Evolutionary conservation across 768 basidiomycete genomes (phyloP), one percentile per base, ranked within the genome.

Genomic region (Russula abietina): DNA sequence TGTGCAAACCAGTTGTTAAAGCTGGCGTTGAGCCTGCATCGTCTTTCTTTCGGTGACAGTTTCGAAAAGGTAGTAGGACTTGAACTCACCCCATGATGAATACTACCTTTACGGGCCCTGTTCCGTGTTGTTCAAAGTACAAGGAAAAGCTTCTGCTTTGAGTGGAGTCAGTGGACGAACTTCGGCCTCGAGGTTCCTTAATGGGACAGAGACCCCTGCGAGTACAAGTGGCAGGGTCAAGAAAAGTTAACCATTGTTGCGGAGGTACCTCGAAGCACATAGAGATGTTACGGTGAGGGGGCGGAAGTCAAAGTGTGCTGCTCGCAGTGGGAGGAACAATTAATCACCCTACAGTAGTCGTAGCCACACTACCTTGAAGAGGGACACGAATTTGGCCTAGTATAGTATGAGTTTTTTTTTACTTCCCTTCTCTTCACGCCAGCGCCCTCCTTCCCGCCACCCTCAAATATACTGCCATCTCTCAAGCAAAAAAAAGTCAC

Each of bases 191-290:
- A 5, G 84, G 73, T 32, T 76, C 69, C 2, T 83, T 83, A 17
- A 91, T 84, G 2, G 87, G 88, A 69, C 89, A 92, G n/a, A 90
- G 78, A 8, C 91, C 91, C 55, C 85, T 86, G 36, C 83, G 80
- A 5, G 80, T 76, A 68, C 85, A 84, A 4, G 88, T 91, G 0
- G 72, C 60, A 1, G 83, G 76, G 67, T 85, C 79, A 70, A 90
- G 88, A 24, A 83, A 73, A 4, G 85, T 79, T 38, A 70, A 69
- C 24, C 71, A 71, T 43, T 75, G 70, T 30, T 38, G 49, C 38
- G 54, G 58, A 9, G 48, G 22, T n/a, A 22, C 4, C 19, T 28
- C 41, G 11, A 50, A 28, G 8, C 30, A 10, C 32, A 46, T 54
- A 46, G 7, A 24, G 45, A n/a, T 45, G 41, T 33, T 32, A 24